Evolutionary conservation across 768 basidiomycete genomes (phyloP), one percentile per base, ranked within the genome.

Genomic region (Podaxis sp.): DNA sequence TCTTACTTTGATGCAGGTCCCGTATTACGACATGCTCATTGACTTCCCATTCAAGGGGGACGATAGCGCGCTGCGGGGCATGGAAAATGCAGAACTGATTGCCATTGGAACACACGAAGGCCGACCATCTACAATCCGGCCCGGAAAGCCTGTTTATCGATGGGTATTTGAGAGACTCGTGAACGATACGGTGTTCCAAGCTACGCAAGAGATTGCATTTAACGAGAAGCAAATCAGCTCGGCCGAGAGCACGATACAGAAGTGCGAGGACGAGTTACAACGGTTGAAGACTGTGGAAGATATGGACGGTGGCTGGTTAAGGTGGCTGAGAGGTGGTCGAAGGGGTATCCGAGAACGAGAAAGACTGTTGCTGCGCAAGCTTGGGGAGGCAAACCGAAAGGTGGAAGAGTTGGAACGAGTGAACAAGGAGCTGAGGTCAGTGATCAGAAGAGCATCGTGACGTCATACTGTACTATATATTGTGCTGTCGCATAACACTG

Each of bases 31-130:
- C 22, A 78, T 92, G 3, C 76, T 98, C 57, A 74, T 90, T 55
- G 89, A 93, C 55, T 89, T 89, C 70, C 93, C 92, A 0, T 97
- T 96, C 85, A 95, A 94, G 71, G 93, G 90, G n/a, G 88, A 95
- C 66, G 95, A 96, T 70, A 76, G 79, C 17, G 80, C 92, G 1
- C 70, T 98, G 59, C 82, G 93, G 64, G 85, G 82, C 29, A 88
- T 98, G 86, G 96, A 98, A 71, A 89, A 93, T 64, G 87, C 89
- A 4, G 96, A 93, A 75, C 73, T 98, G 55, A 93, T 99, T 64
- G 79, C 87, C 0, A 89, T 99, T 51, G 82, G 82, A 6, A 93
- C 90, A 5, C 73, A 80, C 19, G 86, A 96, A 91, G 94, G 94
- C 33, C 88, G 93, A 15, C 92, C 96, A 1, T 87, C 93, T 1